Base-by-base conservation (phyloP, 139 green algal genomes). In the Ostreobium quekettii region DNA sequence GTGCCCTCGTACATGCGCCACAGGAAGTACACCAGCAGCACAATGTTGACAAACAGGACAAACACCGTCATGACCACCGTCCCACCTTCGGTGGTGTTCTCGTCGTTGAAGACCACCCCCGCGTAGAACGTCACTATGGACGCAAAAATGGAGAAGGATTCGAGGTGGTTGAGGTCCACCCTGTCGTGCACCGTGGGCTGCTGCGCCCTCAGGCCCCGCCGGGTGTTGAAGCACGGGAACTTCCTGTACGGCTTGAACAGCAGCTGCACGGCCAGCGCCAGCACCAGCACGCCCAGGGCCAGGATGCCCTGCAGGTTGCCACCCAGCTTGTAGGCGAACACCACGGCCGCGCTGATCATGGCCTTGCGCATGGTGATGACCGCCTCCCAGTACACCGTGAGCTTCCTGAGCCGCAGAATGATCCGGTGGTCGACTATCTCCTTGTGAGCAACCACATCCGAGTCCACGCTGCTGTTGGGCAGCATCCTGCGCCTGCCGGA, bases 341-440 rank as follows among this genome's bases (percentile, higher is more conserved):
- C 61, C 4, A 68, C 8, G 3, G 42, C 61, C 5, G 61, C 61
- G 4, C 30, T 22, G 6, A 68, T 68, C 19, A 68, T n/a, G 11
- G 61, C 61, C 22, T 68, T 68, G 4, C 61, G 30, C 8, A 56
- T 5, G 36, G 42, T 35, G 15, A 68, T 53, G 3, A 68, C 7
- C 19, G 61, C 61, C 35, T 68, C 61, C 61, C 61, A 68, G 8
- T 8, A 11, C 49, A 57, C 36, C 19, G 61, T 68, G 36, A 57
- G 53, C 35, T 36, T 57, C 19, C 19, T 62, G n/a, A n/a, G n/a
- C n/a, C n/a, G n/a, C n/a, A n/a, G n/a, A n/a, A n/a, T n/a, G n/a
- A n/a, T n/a, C n/a, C n/a, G n/a, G n/a, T n/a, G n/a, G n/a, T n/a
- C n/a, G n/a, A n/a, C n/a, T n/a, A n/a, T n/a, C n/a, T n/a, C n/a